phyloP scores from a whole-genome alignment of 768 basidiomycete species.

The Solioccasus polychromus region DNA sequence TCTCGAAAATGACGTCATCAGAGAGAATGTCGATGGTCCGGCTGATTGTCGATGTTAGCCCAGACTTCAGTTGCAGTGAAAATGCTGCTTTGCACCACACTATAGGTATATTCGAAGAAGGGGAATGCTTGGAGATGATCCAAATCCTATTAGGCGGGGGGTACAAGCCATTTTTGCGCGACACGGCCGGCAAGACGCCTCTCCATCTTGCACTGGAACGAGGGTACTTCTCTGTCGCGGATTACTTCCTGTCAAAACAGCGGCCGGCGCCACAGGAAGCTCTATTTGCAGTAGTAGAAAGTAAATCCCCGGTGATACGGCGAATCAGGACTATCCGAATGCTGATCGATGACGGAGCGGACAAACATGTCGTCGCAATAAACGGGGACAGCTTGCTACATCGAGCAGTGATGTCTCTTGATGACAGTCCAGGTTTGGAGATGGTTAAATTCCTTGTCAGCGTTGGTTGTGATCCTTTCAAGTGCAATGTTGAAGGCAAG shows the following conservation, averaged over 20 bases:
- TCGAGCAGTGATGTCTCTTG: background rate
- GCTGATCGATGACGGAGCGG: background rate
- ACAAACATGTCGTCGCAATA: background rate
- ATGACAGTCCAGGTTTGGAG: background rate
- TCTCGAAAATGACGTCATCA: background rate
- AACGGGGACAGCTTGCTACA: background rate
- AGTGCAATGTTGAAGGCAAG: background rate
- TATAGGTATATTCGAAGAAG: background rate
- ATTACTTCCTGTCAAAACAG: constrained; percentile 1
- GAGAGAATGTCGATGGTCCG: background rate
- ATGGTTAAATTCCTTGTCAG: constrained; percentile 1
- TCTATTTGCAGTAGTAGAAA: background rate
- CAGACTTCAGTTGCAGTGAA: background rate
- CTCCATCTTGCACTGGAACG: constrained; percentile 1
- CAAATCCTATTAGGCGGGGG: background rate
- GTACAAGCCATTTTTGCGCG: background rate
- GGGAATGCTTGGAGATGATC: background rate
- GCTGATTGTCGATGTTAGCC: background rate
- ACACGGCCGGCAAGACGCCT: background rate
- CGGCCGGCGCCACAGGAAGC: background rate
- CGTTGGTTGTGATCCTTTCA: constrained; percentile 6
- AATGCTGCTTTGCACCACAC: background rate
- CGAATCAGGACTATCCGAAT: background rate
- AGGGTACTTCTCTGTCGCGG: background rate
- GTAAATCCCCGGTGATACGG: background rate